A percentile compares a stretch with the other conserved stretches of the same genome.
phyloP scores from a whole-genome alignment of 2,329 filamentous ascomycete genomes.

The Xylaria multiplex region DNA sequence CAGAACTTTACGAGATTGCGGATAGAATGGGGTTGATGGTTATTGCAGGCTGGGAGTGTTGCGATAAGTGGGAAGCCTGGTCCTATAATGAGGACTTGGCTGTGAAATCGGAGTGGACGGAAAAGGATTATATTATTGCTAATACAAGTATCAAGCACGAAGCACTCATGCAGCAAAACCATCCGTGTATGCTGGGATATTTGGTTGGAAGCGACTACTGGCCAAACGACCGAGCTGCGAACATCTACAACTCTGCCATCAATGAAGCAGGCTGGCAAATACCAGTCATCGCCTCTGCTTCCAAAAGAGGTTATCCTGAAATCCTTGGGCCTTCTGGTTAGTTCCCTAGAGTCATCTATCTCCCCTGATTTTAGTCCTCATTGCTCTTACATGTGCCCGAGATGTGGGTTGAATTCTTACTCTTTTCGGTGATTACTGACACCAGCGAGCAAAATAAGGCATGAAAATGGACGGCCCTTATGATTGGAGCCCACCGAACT shows the following conservation, averaged over 20 bases:
- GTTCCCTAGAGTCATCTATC: no score
- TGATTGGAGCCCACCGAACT: constrained; percentile 72
- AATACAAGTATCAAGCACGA: constrained; percentile 68
- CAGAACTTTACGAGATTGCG: constrained; percentile 67
- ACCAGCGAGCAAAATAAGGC: constrained; percentile 40
- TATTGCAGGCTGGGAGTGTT: constrained; percentile 72
- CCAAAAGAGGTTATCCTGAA: constrained; percentile 62
- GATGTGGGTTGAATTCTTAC: no score
- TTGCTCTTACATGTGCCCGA: no score
- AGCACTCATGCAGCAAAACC: constrained; percentile 66
- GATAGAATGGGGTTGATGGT: constrained; percentile 70
- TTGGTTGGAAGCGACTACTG: constrained; percentile 71
- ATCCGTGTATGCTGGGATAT: constrained; percentile 68
- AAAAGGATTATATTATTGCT: constrained; percentile 65
- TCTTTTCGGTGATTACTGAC: no score
- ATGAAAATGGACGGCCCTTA: constrained; percentile 76
- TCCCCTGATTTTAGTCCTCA: no score
- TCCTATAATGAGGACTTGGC: constrained; percentile 64
- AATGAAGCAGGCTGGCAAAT: constrained; percentile 63
- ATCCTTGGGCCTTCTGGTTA: constrained; percentile 60
- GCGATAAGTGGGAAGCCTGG: constrained; percentile 75
- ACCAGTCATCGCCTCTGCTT: constrained; percentile 67
- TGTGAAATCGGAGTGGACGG: constrained; percentile 57
- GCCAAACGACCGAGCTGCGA: constrained; percentile 66
- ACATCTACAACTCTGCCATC: constrained; percentile 63